Base-by-base conservation (phyloP, 164 flowering plant genomes). In the Vitis labrusca region DNA sequence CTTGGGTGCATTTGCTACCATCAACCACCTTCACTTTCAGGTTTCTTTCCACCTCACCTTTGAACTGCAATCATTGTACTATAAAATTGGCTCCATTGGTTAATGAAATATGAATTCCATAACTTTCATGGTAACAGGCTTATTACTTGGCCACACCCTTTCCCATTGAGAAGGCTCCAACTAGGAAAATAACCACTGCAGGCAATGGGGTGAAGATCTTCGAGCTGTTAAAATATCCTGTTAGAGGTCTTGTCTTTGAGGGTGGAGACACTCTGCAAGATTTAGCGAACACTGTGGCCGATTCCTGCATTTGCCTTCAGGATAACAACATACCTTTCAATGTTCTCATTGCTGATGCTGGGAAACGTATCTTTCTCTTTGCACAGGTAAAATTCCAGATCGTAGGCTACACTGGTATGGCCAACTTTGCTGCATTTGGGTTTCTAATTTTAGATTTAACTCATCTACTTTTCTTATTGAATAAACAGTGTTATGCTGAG, bases 1-100 rank as follows among this genome's bases (percentile, higher is more conserved):
- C 78, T 78, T 88, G 79, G 92, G 92, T 68, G 92, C 92, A 62
- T 88, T 88, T 77, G 90, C 92, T 47, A 88, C 88, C 67, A 85
- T 86, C 79, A 86, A 88, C 63, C 92, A 88, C 72, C 87, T 86
- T 71, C 90, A 86, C 78, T 86, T 86, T 71, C 90, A 88, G 85
- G 87, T 85, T 10, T 29, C 15, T 27, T 32, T 50, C 49, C 61
- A 9, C 9, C n/a, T 10, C 48, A 11, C 48, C 14, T 6, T 37
- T 17, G 16, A 32, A 30, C 48, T 52, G 32, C 2, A 10, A 14
- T 29, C 59, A 19, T 9, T 65, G 4, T 59, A 37, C 27, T 32
- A 16, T 61, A 7, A 19, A 65, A 23, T 56, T 66, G 17, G 49
- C 37, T 30, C 15, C n/a, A 19, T 37, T 65, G 11, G n/a, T 44